Percentiles rank a stretch among this genome's conserved stretches.
Evolutionary conservation across 2,329 filamentous ascomycete species (phyloP).

Genomic region (Pestalotiopsis sp.): DNA sequence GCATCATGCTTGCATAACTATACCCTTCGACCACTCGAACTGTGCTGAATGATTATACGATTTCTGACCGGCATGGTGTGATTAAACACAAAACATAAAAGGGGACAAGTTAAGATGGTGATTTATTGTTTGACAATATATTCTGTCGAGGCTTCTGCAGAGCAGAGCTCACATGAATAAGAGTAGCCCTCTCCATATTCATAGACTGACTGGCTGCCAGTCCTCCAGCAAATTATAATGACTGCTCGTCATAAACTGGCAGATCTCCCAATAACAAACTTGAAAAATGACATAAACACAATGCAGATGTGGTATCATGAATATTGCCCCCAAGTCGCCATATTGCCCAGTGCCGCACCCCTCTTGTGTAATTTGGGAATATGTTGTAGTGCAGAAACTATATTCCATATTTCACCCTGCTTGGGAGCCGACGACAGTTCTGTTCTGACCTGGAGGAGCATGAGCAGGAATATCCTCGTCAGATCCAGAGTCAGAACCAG

Average conservation of each 20-base stretch:
- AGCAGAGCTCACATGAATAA: too few species aligned
- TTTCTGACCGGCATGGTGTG: too few species aligned
- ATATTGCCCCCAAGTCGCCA: not conserved
- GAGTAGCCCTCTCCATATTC: not conserved
- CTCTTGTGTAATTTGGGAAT: not conserved
- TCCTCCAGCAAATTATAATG: not conserved
- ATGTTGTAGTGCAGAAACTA: not conserved
- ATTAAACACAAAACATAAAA: too few species aligned
- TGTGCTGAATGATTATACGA: too few species aligned
- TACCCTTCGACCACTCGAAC: too few species aligned
- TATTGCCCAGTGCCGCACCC: not conserved
- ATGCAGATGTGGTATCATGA: not conserved
- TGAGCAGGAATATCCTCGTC: conserved; percentile 33
- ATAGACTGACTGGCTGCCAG: not conserved
- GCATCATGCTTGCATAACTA: too few species aligned
- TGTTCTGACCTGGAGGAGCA: conserved; percentile 17
- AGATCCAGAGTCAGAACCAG: conserved; percentile 21
- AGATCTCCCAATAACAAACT: not conserved
- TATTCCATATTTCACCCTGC: not conserved
- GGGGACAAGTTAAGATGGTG: too few species aligned
- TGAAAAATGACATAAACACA: not conserved
- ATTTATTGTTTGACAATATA: too few species aligned
- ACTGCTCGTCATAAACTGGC: not conserved
- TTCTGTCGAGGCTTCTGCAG: too few species aligned
- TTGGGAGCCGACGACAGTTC: not conserved